Percentiles rank a stretch among this genome's conserved stretches.
These are phyloP conservation scores for Euptelea pleiosperma DNA, from an alignment of 164 flowering plant species.

Conservation along the genomic window DNA sequence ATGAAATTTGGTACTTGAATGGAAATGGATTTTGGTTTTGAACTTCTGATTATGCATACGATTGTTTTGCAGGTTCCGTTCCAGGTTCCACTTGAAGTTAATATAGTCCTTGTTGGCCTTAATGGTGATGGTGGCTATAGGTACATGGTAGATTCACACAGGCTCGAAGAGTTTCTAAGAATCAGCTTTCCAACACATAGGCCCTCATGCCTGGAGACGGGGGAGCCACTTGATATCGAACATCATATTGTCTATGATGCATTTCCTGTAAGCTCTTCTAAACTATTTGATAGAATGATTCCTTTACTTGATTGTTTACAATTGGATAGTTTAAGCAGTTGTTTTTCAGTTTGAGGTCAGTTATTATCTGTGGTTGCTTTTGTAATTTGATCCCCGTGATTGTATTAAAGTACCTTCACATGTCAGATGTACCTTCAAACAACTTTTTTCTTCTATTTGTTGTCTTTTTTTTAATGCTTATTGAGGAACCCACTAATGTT, in stretches of 20 bases:
- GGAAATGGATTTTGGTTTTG: not conserved
- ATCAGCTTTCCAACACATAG: slow-evolving; percentile 70
- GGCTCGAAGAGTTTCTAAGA: slow-evolving; percentile 69
- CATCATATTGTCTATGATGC: slow-evolving; percentile 79
- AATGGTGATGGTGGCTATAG: slow-evolving; percentile 94
- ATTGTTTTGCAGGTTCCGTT: slow-evolving; percentile 76
- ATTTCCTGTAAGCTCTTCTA: slow-evolving; percentile 53
- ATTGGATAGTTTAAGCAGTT: not conserved
- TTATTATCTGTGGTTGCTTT: not conserved
- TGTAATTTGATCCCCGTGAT: too few relatives aligned
- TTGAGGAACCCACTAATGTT: too few relatives aligned
- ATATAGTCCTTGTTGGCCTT: slow-evolving; percentile 78
- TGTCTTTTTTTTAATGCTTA: not conserved
- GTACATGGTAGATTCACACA: slow-evolving; percentile 57
- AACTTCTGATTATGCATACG: slow-evolving; percentile 4
- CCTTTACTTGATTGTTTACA: not conserved
- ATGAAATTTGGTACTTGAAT: not conserved
- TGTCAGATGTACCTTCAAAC: too few relatives aligned
- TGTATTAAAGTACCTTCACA: too few relatives aligned
- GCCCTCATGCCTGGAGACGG: slow-evolving; percentile 87
- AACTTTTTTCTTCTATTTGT: not conserved
- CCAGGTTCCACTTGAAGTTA: slow-evolving; percentile 97
- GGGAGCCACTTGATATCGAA: slow-evolving; percentile 87
- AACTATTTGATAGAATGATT: slow-evolving; percentile 1
- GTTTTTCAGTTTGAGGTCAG: not conserved